phyloP scores from a whole-genome alignment of 257 asterid genomes.

The Rhazya stricta region DNA sequence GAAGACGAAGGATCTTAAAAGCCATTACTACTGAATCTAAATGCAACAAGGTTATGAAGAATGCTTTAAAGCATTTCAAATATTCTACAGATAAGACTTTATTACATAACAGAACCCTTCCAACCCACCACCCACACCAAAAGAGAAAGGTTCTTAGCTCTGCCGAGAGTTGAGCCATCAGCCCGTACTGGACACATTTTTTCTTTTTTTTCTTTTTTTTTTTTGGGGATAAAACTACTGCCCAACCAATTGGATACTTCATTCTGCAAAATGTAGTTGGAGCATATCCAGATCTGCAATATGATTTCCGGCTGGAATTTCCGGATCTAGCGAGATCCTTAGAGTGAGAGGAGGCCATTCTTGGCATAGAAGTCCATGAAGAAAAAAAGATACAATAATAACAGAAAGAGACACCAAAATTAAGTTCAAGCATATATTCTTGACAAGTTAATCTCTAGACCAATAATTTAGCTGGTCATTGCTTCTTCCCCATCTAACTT shows the following conservation, averaged over 20 bases:
- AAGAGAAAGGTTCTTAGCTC: background rate
- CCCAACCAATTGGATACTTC: background rate
- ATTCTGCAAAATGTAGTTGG: background rate
- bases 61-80: background rate
- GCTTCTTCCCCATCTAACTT: background rate
- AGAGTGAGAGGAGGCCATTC: background rate
- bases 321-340: background rate
- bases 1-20: too few relatives aligned
- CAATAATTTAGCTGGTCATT: background rate
- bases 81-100: background rate
- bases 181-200: background rate
- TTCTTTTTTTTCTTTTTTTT: too few relatives aligned
- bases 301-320: background rate
- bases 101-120: background rate
- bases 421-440: background rate
- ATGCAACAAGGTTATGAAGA: background rate
- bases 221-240: background rate
- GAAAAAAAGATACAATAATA: background rate
- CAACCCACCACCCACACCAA: background rate
- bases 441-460: conserved; percentile 5
- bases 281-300: conserved; percentile 2
- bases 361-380: background rate
- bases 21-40: background rate
- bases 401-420: conserved; percentile 2
- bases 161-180: background rate